Evolutionary conservation across 805 yeast species (phyloP), one percentile per base, ranked within the genome.

Genomic region (Wickerhamiella galacta): DNA sequence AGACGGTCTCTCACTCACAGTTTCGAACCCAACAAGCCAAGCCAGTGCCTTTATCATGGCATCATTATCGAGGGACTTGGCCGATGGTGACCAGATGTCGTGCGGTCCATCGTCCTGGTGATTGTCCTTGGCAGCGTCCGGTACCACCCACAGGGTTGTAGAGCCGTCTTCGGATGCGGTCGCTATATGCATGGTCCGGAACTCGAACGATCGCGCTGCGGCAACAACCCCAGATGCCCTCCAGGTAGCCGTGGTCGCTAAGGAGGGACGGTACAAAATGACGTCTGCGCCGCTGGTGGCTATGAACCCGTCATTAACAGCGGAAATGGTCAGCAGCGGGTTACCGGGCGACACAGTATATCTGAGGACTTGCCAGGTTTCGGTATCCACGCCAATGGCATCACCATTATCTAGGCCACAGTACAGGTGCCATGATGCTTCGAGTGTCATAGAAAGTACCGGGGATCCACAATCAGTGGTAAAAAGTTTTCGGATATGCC

Each of bases 321-420:
- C 63, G 1, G 74, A 68, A 22, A 81, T 45, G 2, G 87, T 66
- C 23, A 74, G 62, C 2, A 81, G 68, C 35, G 75, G 51, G 6
- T 37, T 40, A 3, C 28, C 32, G 1, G 27, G 27, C 2, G 30
- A 22, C 4, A 36, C 30, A 34, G 44, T 44, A 24, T 49, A 45
- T 26, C 51, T 25, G 34, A 72, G 54, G 38, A 74, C 56, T 50
- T 87, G 96, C 34, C 66, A 64, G 0, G 96, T 83, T 30, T 76
- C 72, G 30, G 87, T 57, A 45, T 90, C 96, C 82, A 94, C 79
- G 4, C 81, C 72, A 36, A 75, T 72, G n/a, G 87, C 64, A 17
- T 62, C 60, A 7, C 94, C 90, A 36, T 70, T 70, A 8, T 74
- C 66, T 19, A 82, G 54, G 0, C 96, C 96, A 48, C 87, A 80